Evolutionary conservation across 257 asterid genomes (phyloP).

Genomic region (Hygrophila difformis): DNA sequence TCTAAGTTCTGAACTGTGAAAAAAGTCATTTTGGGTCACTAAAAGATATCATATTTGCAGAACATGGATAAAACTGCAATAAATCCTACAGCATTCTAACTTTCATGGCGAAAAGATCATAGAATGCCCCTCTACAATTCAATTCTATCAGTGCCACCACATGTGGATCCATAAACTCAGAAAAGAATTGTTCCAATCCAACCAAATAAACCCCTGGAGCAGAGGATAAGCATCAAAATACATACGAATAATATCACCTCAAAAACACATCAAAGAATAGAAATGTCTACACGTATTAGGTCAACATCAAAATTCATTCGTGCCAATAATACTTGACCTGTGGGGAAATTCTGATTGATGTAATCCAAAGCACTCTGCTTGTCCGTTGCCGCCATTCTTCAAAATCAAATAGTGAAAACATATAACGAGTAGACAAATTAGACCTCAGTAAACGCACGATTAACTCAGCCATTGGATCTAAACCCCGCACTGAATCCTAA

Average conservation of each 20-base stretch:
- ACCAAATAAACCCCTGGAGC: not conserved
- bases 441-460: constrained; percentile 1
- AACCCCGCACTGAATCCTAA: constrained; percentile 16
- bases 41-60: not conserved
- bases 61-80: not conserved
- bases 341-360: constrained; percentile 96
- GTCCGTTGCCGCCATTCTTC: constrained; percentile 51
- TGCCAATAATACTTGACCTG: constrained; percentile 34
- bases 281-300: not conserved
- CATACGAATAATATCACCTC: constrained; percentile 5
- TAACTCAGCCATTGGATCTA: constrained; percentile 22
- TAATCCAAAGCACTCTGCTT: constrained; percentile 87
- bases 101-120: constrained; percentile 9
- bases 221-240: not conserved
- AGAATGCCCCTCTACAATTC: constrained; percentile 3
- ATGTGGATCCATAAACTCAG: not conserved
- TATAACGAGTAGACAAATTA: constrained; percentile 13
- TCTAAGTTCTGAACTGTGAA: no score
- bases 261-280: constrained; percentile 1
- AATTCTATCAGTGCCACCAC: constrained; percentile 3
- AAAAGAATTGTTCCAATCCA: constrained; percentile 5
- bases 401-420: constrained; percentile 18
- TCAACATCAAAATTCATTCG: not conserved
- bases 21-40: constrained; percentile 1
- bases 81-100: constrained; percentile 7